Base-by-base conservation (phyloP, 495 filamentous ascomycete genomes). In the Aspergillus haitiensis region DNA sequence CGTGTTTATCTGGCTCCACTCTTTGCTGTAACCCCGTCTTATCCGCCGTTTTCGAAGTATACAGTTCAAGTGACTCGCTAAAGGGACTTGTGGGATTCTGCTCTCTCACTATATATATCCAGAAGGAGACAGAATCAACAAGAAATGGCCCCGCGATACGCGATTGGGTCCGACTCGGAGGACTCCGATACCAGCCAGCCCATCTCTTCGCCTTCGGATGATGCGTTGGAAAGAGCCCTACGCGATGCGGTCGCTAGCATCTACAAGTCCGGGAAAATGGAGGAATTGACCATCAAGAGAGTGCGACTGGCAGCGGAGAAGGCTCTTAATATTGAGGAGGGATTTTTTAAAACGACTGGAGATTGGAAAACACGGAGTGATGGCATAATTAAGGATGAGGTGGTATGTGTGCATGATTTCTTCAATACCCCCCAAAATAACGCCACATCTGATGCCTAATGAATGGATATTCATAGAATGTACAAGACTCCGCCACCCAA, bases 311-410 rank as follows among this genome's bases (percentile, higher is more conserved):
- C 77, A 2, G 87, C 83, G 3, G 91, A 93, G 65, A 72, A 85
- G 62, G 69, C 86, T 45, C 71, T 92, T 7, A 78, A 73, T 31
- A 81, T 98, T 1, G 79, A 81, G 3, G 75, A 81, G 5, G 89
- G 83, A 0, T 96, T 90, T 65, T 86, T 96, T 66, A 90, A 86
- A 63, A 70, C 58, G 27, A 71, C 82, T 44, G 70, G 63, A 4
- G 70, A 80, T 15, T 97, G 93, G 94, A 95, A 94, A 65, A 69
- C 75, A n/a, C 82, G 81, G 63, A 95, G 91, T 73, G 91, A 95
- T 58, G 64, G 79, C 15, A 68, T 95, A 33, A 91, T 97, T 55
- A 79, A 82, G 58, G 78, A 82, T 13, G 83, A 85, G 70, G 82
- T 89, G 55, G 93, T 96, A 79, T 67, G 85, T 77, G 49, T 60